Base-by-base conservation (phyloP, 805 yeast species). In the Starmerella floris region DNA sequence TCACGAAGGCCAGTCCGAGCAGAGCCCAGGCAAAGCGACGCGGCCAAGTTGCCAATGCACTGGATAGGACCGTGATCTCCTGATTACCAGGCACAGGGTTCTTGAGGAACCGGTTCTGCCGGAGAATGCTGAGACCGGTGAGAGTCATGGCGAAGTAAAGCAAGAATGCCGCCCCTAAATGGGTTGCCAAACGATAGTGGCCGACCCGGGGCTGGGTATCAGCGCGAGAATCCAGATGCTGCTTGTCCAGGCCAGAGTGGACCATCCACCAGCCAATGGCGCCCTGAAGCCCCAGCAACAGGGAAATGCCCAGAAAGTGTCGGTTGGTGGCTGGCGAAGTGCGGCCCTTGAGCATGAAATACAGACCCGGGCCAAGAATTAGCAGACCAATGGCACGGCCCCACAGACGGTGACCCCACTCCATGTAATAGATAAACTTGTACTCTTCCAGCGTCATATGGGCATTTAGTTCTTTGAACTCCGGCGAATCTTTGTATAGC, bases 201-300 rank as follows among this genome's bases (percentile, higher is more conserved):
- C 95, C 83, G 2, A 91, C 98, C 0, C 98, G 84, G n/a, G 98
- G 98, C 58, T 88, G 93, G 1, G 94, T 77, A 36, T 74, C 80
- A 59, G 95, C 73, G 25, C 57, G 56, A 51, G 79, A 85, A 20
- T 71, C 72, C 37, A 91, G 66, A 56, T 79, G 79, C 35, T 78
- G 71, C 56, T 79, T 80, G 58, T 85, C 94, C 43, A 91, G 69
- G 25, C 98, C 98, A 9, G 95, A 83, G 55, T 82, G 77, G 40
- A 91, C 98, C 98, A 91, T 91, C 99, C 99, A 91, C 98, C 98
- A 91, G 26, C 98, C 98, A 51, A 91, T 79, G 41, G 79, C 81
- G 41, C 98, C 98, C 67, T 91, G 98, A 37, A 91, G 65, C 10
- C 95, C 99, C 44, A 91, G 69, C 40, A 91, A 64, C 0, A 70